Conservation (phyloP, 139 green algal species). For the Chlorella sp. region DNA sequence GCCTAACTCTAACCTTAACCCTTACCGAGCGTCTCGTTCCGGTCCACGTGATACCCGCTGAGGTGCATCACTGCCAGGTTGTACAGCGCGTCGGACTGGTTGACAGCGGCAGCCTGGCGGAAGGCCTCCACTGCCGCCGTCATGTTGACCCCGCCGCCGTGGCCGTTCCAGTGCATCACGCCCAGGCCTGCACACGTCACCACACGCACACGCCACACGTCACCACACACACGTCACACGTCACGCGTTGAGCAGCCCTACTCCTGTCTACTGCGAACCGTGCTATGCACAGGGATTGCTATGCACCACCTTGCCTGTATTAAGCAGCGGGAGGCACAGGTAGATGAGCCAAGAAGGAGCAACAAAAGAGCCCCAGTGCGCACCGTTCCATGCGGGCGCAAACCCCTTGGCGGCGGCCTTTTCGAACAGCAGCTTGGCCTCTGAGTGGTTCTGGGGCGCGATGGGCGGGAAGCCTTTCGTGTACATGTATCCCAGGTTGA, state of each 20-base stretch:
- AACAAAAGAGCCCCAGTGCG: too few relatives aligned
- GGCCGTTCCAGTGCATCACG: slow-evolving; percentile 49
- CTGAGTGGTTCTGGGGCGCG: slow-evolving; percentile 31
- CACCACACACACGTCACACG: too few relatives aligned
- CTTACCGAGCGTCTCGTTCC: slow-evolving; percentile 15
- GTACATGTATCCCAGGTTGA: slow-evolving; percentile 67
- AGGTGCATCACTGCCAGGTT: slow-evolving; percentile 46
- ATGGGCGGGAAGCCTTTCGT: slow-evolving; percentile 42
- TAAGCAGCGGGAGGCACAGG: too few relatives aligned
- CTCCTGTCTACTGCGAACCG: too few relatives aligned
- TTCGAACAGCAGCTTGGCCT: slow-evolving; percentile 33
- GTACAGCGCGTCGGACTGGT: slow-evolving; percentile 34
- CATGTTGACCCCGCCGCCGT: slow-evolving; percentile 33
- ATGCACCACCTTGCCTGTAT: too few relatives aligned
- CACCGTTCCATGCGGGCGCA: slow-evolving; percentile 34
- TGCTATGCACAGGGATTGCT: too few relatives aligned
- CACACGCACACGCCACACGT: too few relatives aligned
- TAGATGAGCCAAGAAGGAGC: too few relatives aligned
- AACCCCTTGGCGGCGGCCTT: slow-evolving; percentile 30
- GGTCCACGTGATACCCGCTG: slow-evolving; percentile 13
- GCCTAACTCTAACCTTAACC: too few relatives aligned
- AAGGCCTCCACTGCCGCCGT: slow-evolving; percentile 33
- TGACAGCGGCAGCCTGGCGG: slow-evolving; percentile 22
- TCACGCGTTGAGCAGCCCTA: too few relatives aligned
- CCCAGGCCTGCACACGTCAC: slow-evolving; percentile 26